Base-by-base conservation (phyloP, 2,329 filamentous ascomycete genomes). In the Pseudocercospora fijiensis region DNA sequence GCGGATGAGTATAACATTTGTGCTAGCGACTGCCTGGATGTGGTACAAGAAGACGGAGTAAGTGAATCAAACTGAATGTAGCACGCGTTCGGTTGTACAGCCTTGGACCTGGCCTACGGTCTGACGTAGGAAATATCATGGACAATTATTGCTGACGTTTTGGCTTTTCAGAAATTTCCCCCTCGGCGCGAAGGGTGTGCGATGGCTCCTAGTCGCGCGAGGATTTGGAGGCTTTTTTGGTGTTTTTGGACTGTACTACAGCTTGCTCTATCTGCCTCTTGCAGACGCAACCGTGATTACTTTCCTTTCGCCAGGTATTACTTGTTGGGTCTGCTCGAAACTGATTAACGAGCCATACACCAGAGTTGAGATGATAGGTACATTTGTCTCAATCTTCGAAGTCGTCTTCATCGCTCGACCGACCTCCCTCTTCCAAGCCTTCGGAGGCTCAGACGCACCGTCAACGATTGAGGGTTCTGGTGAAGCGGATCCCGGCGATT, bases 261-360 rank as follows among this genome's bases (percentile, higher is more conserved):
- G 86, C 7, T 78, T 90, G 62, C 84, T 90, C 73, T 96, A 96
- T 71, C 84, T 96, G 2, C 90, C 91, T 0, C 83, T 96, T 1
- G 90, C 91, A 16, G 92, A 96, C 75, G 92, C 92, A 1, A 95
- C 91, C 0, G 92, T 96, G 33, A 89, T 97, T 59, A 95, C 91
- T 8, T 97, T 96, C 74, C 83, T 96, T 5, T 86, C 90, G 0
- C 93, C 93, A 0, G 89, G 88, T 13, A 82, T 96, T 5, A 86
- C 91, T 20, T 91, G 90, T 62, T 91, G 93, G 79, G 84, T 90
- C 18, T 96, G 92, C 75, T 92, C 90, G 37, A 80, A 92, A 61
- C 78, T 93, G 41, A 84, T 88, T 62, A 85, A 87, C 58, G 91
- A 96, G 70, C 89, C 90, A 0, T 96, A 94, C 74, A 91, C 90